phyloP scores from a whole-genome alignment of 129 eudicot species.

The Solidago caesia region DNA sequence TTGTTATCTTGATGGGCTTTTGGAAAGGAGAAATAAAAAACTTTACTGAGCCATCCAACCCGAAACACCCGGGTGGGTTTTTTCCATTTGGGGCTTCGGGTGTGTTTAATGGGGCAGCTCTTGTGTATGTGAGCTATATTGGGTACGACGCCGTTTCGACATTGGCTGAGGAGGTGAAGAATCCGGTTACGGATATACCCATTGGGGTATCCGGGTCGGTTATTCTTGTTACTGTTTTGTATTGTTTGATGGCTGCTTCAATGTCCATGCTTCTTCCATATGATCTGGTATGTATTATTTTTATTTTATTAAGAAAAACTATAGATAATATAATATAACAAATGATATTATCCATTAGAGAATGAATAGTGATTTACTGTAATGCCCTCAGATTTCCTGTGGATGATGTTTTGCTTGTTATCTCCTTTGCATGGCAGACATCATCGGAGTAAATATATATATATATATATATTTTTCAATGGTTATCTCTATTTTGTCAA shows the following conservation, averaged over 20 bases:
- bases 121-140: constrained; percentile 86
- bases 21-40: constrained; percentile 77
- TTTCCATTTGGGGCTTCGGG: constrained; percentile 84
- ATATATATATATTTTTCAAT: too few species aligned
- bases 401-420: not conserved
- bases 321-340: too few species aligned
- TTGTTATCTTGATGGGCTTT: constrained; percentile 77
- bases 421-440: not conserved
- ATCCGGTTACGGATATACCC: constrained; percentile 83
- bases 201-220: constrained; percentile 90
- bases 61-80: constrained; percentile 61
- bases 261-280: constrained; percentile 94
- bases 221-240: constrained; percentile 69
- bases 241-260: constrained; percentile 96
- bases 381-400: not conserved
- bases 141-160: constrained; percentile 99
- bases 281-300: constrained; percentile 54
- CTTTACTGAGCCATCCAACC: constrained; percentile 63
- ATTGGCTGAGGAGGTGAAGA: constrained; percentile 91
- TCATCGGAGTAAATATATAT: too few species aligned
- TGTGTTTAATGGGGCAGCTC: constrained; percentile 87
- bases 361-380: not conserved
- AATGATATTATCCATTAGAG: not conserved
- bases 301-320: not conserved
- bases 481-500: too few species aligned